Evolutionary conservation across 1,284 basidiomycete species (phyloP), one percentile per base, ranked within the genome.

Genomic region (Abortiporus biennis): DNA sequence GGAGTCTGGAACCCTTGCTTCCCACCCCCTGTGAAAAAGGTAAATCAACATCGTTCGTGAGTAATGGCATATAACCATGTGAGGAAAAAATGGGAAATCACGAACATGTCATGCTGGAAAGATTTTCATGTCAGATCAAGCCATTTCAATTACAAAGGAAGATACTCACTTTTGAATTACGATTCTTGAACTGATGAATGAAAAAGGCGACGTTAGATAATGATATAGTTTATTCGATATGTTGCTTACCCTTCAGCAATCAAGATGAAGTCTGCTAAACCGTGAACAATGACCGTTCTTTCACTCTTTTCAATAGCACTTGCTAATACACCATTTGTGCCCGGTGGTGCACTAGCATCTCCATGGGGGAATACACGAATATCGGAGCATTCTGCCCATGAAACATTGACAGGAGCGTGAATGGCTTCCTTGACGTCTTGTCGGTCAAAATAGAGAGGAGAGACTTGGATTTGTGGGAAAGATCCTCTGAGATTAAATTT

Each of bases 291-390:
- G 11, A 88, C 79, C 2, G 71, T 74, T 36, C 83, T 69, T 46
- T 76, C 67, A 57, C 71, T 87, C 66, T 81, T 85, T 62, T 87
- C 83, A 46, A 88, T 86, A 33, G 85, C 83, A 47, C 66, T 80
- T 2, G 85, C 80, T 9, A 87, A 66, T 3, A 85, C 82, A n/a
- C n/a, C n/a, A 9, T 66, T 75, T 40, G 84, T 65, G 0, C 74
- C 69, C 4, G 83, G 71, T 2, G 83, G 82, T 3, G 71, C 58
- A 46, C 82, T 85, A 8, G 42, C 54, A 53, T 88, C 85, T 6
- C 74, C 73, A 11, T 62, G 54, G 3, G 73, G 72, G 67, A 86
- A 87, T 1, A 85, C 80, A 42, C 76, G 56, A 6, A 72, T 51
- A 46, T 74, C 59, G 1, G 76, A 72, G 56, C 86, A 90, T 52